Evolutionary conservation across 495 filamentous ascomycete species (phyloP).

Genomic region (Copromyces sp.): DNA sequence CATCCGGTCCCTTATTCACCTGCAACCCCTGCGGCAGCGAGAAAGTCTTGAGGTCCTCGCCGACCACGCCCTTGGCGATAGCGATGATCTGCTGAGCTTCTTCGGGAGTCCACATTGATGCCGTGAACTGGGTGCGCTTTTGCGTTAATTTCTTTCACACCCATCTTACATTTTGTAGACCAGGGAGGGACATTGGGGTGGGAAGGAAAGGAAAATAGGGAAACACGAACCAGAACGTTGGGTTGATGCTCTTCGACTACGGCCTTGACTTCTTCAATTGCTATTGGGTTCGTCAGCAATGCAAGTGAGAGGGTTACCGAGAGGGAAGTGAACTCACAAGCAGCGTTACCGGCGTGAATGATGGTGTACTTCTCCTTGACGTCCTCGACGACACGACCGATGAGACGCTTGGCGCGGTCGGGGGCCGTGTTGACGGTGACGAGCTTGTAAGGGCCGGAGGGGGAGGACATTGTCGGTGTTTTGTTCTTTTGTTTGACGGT

Average conservation of each 20-base stretch:
- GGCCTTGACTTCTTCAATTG: constrained; percentile 19
- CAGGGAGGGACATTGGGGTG: no score
- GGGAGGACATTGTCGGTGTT: constrained; percentile 3
- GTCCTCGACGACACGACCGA: constrained; percentile 47
- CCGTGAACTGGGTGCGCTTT: constrained; percentile 44
- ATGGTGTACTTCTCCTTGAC: constrained; percentile 52
- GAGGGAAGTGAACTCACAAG: constrained; percentile 28
- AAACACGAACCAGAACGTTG: constrained; percentile 12
- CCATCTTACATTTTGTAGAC: no score
- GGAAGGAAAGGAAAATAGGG: not conserved
- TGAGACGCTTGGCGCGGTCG: constrained; percentile 50
- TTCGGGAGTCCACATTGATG: constrained; percentile 58
- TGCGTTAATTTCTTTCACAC: constrained; percentile 35
- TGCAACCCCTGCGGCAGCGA: constrained; percentile 56
- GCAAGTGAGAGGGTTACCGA: no score
- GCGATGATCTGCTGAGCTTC: constrained; percentile 44
- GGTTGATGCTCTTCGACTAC: constrained; percentile 15
- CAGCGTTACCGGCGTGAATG: constrained; percentile 47
- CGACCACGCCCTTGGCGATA: constrained; percentile 37
- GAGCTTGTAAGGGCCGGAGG: constrained; percentile 47
- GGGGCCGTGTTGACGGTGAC: constrained; percentile 62
- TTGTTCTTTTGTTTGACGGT: not conserved
- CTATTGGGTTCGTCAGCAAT: not conserved
- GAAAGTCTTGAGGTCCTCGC: constrained; percentile 41
- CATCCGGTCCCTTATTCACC: constrained; percentile 53